phyloP scores from a whole-genome alignment of 106 monocot genomes.

The Apostasia shenzhenica region DNA sequence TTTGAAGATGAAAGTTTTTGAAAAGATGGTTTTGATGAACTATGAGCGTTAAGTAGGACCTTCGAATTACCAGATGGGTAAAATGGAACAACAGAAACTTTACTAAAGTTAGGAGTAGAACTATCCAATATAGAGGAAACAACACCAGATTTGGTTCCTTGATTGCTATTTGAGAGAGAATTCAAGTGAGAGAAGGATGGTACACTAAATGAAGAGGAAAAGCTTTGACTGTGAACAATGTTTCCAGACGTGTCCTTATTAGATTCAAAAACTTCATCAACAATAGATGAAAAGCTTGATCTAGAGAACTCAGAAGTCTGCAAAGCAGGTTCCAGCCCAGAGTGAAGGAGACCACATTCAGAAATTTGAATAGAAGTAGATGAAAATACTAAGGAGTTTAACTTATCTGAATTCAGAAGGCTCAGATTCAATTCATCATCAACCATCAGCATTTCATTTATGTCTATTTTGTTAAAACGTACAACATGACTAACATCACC shows the following conservation, averaged over 20 bases:
- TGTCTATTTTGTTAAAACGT: conserved; percentile 60
- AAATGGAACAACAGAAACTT: conserved; percentile 24
- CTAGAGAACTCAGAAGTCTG: conserved; percentile 34
- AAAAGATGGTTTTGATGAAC: conserved; percentile 20
- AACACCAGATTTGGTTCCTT: conserved; percentile 30
- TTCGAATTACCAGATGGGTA: conserved; percentile 36
- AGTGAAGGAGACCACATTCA: conserved; percentile 28
- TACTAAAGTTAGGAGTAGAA: conserved; percentile 20
- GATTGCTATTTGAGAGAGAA: conserved; percentile 20
- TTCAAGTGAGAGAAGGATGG: conserved; percentile 21
- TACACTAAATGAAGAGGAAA: conserved; percentile 22
- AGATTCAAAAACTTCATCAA: conserved; percentile 84
- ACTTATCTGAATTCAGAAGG: conserved; percentile 60
- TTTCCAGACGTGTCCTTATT: conserved; percentile 38
- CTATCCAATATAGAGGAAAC: conserved; percentile 37
- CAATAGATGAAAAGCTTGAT: conserved; percentile 77
- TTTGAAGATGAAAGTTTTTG: conserved; percentile 42
- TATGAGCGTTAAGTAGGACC: conserved; percentile 18
- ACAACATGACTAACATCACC: conserved; percentile 37
- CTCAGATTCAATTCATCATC: conserved; percentile 78
- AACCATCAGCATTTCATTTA: conserved; percentile 53
- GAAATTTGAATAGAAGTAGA: conserved; percentile 22
- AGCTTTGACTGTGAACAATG: conserved; percentile 12
- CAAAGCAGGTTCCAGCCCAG: conserved; percentile 28
- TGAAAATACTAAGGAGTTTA: conserved; percentile 19